Base-by-base conservation (phyloP, 495 filamentous ascomycete species). In the Xeromyces bisporus region DNA sequence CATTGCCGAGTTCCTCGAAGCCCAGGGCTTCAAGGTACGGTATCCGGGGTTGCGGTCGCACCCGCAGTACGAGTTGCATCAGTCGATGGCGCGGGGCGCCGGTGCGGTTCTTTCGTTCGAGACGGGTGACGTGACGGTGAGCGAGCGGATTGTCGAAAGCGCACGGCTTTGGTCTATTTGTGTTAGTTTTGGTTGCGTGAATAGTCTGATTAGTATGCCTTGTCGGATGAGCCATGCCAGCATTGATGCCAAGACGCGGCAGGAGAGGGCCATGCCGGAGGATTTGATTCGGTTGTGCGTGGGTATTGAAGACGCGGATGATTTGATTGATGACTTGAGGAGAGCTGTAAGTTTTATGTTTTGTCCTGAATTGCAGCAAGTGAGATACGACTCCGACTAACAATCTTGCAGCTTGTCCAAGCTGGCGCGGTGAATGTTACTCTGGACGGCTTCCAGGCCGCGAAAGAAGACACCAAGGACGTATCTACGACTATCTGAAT, bases 141-240 rank as follows among this genome's bases (percentile, higher is more conserved):
- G 77, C 24, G 85, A 94, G 62, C 71, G 84, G 6, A 93, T 97
- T 46, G 89, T 97, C 2, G 91, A 93, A 59, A 76, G 77, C 21
- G 81, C 89, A 3, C 69, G 80, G 40, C 58, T 97, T 15, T 97
- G 85, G 77, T 84, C 78, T 12, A 97, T 97, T 39, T 84, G 77
- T 38, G 89, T 97, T 32, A 89, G 80, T 41, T 97, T 97, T 50
- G 89, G 89, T 21, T 94, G 91, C 54, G 91, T 97, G 26, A 97
- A 97, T 56, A 89, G 80, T 57, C 53, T 97, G 55, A 97, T 97
- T 54, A 93, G 84, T 56, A 93, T 97, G 89, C 89, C 89, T 7
- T 97, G 89, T 46, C 82, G 80, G 37, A 97, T 97, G 89, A 96
- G 91, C 55, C 89, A 97, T 60, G 89, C 89, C 13, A 93, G 85